Conservation (phyloP, 495 filamentous ascomycete genomes). For the Penicillium manginii region DNA sequence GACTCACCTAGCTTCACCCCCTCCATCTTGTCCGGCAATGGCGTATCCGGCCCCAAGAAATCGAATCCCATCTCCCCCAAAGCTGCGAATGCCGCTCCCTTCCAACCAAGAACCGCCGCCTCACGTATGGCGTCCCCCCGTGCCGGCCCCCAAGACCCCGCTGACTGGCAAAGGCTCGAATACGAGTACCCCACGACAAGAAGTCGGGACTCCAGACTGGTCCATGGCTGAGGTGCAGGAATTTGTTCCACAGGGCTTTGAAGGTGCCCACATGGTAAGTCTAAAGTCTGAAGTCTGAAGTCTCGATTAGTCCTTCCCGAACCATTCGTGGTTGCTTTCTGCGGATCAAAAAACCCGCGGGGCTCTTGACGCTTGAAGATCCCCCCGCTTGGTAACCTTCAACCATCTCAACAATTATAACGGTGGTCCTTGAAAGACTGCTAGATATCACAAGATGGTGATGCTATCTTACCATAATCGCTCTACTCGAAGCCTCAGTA, state of each 20-base stretch:
- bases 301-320: constrained; percentile 22
- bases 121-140: constrained; percentile 41
- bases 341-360: neutral
- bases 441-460: constrained; percentile 5
- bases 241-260: constrained; percentile 80
- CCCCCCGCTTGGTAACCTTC: neutral
- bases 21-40: constrained; percentile 55
- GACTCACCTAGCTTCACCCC: constrained; percentile 97
- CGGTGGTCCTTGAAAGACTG: neutral
- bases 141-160: constrained; percentile 3
- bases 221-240: constrained; percentile 68
- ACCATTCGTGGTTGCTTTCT: neutral
- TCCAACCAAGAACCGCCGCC: constrained; percentile 67
- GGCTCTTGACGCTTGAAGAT: neutral
- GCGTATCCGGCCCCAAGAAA: constrained; percentile 58
- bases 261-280: constrained; percentile 64
- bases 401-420: neutral
- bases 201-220: constrained; percentile 57
- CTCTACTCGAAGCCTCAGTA: constrained; percentile 23
- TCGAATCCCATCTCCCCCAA: constrained; percentile 77
- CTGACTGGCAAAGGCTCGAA: constrained; percentile 48
- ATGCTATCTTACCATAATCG: constrained; percentile 10
- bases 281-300: constrained; percentile 52
- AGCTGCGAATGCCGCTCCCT: constrained; percentile 86
- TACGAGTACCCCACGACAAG: constrained; percentile 52